phyloP scores from a whole-genome alignment of 163 green algal species.

The Scenedesmus sp. region DNA sequence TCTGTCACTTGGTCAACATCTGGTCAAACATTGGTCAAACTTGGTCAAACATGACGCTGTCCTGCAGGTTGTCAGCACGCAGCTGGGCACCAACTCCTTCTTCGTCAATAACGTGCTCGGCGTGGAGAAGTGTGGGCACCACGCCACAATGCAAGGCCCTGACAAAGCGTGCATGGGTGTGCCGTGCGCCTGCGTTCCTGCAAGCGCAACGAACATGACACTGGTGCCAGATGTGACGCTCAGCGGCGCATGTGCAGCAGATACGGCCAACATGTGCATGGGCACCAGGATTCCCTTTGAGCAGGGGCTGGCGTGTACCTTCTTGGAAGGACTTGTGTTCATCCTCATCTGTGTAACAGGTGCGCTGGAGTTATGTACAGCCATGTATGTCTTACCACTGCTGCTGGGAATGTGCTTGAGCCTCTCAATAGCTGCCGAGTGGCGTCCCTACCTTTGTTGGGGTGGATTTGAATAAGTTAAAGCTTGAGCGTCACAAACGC shows the following conservation, averaged over 20 bases:
- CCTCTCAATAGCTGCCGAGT: no score
- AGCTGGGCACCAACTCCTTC: slow-evolving; percentile 76
- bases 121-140: slow-evolving; percentile 26
- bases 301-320: slow-evolving; percentile 67
- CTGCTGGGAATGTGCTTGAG: no score
- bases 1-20: not conserved
- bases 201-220: slow-evolving; percentile 19
- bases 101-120: slow-evolving; percentile 67
- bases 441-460: no score
- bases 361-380: not conserved
- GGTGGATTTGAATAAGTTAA: no score
- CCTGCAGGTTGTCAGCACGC: slow-evolving; percentile 62
- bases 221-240: slow-evolving; percentile 23
- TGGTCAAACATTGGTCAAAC: not conserved
- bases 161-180: slow-evolving; percentile 31
- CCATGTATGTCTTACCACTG: not conserved
- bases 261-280: slow-evolving; percentile 55
- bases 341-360: slow-evolving; percentile 66
- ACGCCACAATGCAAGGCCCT: slow-evolving; percentile 33
- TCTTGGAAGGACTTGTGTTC: slow-evolving; percentile 75
- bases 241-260: slow-evolving; percentile 19
- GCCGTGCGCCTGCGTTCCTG: slow-evolving; percentile 46
- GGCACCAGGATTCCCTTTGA: slow-evolving; percentile 65
- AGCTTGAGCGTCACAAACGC: no score
- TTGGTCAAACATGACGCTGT: not conserved